These are phyloP conservation scores for Cymbopogon flexuosus DNA, from an alignment of 202 grass and related monocot species.

Conservation along the genomic window DNA sequence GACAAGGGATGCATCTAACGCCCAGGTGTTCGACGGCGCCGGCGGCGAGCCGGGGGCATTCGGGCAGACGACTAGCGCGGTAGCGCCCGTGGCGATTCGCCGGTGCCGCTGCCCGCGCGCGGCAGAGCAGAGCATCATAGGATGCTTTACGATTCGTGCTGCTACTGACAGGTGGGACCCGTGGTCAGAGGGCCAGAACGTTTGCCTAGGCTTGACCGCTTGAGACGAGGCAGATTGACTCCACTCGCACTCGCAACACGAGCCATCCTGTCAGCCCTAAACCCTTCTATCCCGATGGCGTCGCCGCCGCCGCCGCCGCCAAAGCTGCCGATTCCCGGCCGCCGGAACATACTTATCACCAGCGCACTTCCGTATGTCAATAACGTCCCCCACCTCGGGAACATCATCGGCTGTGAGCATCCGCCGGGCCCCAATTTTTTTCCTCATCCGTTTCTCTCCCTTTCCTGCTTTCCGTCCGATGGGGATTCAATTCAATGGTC, in stretches of 20 bases:
- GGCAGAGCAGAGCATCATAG: neutral
- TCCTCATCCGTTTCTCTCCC: neutral
- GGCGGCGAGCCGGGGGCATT: neutral
- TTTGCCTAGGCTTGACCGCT: no score
- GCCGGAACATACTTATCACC: constrained; percentile 75
- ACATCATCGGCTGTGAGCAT: constrained; percentile 80
- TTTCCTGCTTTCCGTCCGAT: neutral
- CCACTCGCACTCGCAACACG: neutral
- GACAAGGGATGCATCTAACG: neutral
- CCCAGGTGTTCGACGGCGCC: neutral
- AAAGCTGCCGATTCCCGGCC: constrained; percentile 59
- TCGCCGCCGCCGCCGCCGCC: constrained; percentile 21
- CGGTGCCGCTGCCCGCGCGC: neutral
- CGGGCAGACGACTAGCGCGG: neutral
- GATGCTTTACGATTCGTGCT: constrained; percentile 11
- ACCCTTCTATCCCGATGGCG: constrained; percentile 25
- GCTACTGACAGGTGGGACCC: constrained; percentile 7
- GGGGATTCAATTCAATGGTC: neutral
- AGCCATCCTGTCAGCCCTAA: constrained; percentile 10
- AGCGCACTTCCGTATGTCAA: constrained; percentile 85
- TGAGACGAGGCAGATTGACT: neutral
- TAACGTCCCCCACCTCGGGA: constrained; percentile 75
- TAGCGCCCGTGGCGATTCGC: neutral
- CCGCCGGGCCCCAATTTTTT: neutral
- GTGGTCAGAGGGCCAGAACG: neutral